A percentile compares a stretch with the other conserved stretches of the same genome.
Evolutionary conservation across 164 flowering plant species (phyloP).

Genomic region (Brasenia schreberi): DNA sequence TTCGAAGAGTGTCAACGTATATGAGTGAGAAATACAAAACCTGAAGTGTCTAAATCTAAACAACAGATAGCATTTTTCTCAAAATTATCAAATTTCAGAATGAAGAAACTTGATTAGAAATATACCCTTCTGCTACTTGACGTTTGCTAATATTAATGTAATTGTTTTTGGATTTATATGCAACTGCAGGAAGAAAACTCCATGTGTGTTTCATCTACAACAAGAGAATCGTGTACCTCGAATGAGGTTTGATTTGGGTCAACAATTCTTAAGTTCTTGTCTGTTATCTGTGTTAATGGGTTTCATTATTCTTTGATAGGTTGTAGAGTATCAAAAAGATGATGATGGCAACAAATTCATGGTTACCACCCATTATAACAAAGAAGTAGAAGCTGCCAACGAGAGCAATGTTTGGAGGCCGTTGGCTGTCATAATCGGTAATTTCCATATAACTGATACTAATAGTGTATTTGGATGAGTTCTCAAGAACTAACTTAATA

Average conservation of each 20-base stretch:
- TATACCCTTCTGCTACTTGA: background rate
- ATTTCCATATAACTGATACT: background rate
- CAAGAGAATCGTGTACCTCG: background rate
- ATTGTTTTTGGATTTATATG: background rate
- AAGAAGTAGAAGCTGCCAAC: background rate
- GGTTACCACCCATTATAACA: constrained; percentile 1
- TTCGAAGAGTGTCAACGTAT: too few relatives aligned
- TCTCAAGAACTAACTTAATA: background rate
- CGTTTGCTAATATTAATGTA: background rate
- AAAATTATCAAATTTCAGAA: too few relatives aligned
- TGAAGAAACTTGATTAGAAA: too few relatives aligned
- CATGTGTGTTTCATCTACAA: background rate
- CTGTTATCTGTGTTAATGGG: background rate
- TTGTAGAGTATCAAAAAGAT: constrained; percentile 1
- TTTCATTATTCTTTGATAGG: constrained; percentile 14
- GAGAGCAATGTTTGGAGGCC: constrained; percentile 5
- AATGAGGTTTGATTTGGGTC: background rate
- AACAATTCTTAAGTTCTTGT: background rate
- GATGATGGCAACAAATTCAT: constrained; percentile 9
- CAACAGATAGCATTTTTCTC: too few relatives aligned
- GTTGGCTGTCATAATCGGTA: constrained; percentile 15
- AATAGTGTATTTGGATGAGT: background rate
- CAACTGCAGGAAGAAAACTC: background rate
- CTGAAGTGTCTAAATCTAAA: too few relatives aligned
- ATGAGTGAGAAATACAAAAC: too few relatives aligned